Evolutionary conservation across 2,329 filamentous ascomycete genomes (phyloP).

Genomic region (Fusarium sp.): DNA sequence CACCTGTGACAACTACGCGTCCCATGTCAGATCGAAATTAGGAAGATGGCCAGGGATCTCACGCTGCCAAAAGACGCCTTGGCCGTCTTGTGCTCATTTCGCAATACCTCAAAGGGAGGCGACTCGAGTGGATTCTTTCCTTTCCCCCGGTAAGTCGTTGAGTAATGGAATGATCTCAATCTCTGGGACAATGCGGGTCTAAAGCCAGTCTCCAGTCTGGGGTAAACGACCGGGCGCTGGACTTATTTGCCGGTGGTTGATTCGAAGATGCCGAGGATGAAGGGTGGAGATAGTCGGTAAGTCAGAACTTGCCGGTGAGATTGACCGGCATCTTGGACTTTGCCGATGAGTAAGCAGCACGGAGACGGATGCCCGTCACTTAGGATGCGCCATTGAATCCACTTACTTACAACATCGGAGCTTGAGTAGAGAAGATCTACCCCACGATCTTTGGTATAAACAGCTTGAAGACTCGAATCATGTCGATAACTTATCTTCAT

Average conservation of each 20-base stretch:
- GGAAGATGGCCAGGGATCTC: conserved; percentile 6
- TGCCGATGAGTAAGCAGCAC: conserved; percentile 33
- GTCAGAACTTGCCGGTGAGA: conserved; percentile 16
- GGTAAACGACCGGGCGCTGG: conserved; percentile 28
- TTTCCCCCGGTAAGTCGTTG: conserved; percentile 21
- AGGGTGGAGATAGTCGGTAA: conserved; percentile 36
- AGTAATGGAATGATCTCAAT: conserved; percentile 27
- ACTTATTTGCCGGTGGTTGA: conserved; percentile 17
- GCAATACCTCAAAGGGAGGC: conserved; percentile 14
- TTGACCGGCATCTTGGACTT: conserved; percentile 8
- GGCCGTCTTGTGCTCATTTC: conserved; percentile 44
- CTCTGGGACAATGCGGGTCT: conserved; percentile 29
- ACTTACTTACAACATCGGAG: conserved; percentile 24
- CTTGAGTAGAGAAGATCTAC: background rate
- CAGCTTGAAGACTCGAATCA: conserved; percentile 23
- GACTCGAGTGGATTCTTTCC: conserved; percentile 4
- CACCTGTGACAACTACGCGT: conserved; percentile 57
- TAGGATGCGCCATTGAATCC: background rate
- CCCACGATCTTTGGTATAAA: conserved; percentile 30
- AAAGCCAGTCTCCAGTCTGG: conserved; percentile 27
- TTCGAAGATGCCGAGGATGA: conserved; percentile 10
- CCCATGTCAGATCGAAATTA: conserved; percentile 11
- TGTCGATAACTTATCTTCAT: background rate
- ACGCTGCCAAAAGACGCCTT: conserved; percentile 49
- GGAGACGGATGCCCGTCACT: conserved; percentile 7